Evolutionary conservation across 2,329 filamentous ascomycete species (phyloP).

Genomic region (Neonectria magnoliae): DNA sequence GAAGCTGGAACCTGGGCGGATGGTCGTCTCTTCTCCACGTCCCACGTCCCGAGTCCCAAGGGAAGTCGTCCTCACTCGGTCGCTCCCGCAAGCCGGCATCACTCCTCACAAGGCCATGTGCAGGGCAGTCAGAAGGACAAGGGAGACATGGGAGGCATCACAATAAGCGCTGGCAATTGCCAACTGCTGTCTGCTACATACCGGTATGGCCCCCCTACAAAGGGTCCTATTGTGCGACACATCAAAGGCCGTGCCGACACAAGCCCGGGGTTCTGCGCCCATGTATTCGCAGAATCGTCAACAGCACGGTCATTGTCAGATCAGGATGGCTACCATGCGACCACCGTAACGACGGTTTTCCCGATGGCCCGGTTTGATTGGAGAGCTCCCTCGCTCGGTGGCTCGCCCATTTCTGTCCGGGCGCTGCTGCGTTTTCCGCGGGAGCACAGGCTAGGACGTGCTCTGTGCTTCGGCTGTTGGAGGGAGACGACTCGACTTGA

Average conservation of each 20-base stretch:
- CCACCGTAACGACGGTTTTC: constrained; percentile 28
- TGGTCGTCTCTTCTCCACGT: constrained; percentile 19
- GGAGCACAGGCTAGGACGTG: constrained; percentile 8
- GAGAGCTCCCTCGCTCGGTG: constrained; percentile 16
- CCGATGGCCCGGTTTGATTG: constrained; percentile 31
- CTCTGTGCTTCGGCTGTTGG: constrained; percentile 15
- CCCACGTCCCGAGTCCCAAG: constrained; percentile 6
- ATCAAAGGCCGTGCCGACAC: constrained; percentile 26
- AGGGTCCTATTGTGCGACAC: constrained; percentile 28
- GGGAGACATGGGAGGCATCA: not conserved
- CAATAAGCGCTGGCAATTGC: constrained; percentile 7
- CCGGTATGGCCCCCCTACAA: constrained; percentile 1
- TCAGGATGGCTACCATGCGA: constrained; percentile 40
- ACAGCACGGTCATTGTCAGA: constrained; percentile 38
- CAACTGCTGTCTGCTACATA: constrained; percentile 10
- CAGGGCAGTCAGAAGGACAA: not conserved
- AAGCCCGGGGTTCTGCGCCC: constrained; percentile 32
- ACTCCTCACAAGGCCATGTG: not conserved
- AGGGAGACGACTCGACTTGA: not conserved
- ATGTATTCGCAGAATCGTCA: constrained; percentile 32
- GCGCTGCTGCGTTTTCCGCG: constrained; percentile 15
- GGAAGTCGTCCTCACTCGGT: not conserved
- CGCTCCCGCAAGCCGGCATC: not conserved
- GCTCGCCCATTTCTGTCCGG: constrained; percentile 5
- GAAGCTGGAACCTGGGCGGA: constrained; percentile 8